These are phyloP conservation scores for Solidago caesia DNA, from an alignment of 129 eudicot genomes.

Conservation along the genomic window DNA sequence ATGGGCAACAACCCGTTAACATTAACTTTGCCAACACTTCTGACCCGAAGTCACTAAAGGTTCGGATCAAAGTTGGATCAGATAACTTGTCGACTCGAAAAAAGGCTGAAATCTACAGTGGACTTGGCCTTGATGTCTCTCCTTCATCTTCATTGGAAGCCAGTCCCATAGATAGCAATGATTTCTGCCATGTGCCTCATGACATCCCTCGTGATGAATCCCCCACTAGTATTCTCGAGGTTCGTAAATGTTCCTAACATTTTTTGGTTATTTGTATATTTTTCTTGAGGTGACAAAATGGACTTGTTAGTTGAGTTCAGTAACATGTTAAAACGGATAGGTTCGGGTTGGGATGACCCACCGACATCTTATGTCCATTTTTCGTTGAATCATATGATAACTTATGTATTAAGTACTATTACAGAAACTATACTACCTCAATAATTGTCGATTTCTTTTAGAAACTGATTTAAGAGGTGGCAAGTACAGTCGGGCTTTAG, in stretches of 20 bases:
- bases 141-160: constrained; percentile 86
- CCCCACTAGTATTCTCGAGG: constrained; percentile 87
- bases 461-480: not conserved
- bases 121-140: constrained; percentile 93
- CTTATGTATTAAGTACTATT: not conserved
- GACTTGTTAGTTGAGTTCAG: not conserved
- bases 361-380: not conserved
- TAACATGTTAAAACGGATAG: not conserved
- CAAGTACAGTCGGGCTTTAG: not conserved
- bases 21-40: constrained; percentile 45
- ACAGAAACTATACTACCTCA: not conserved
- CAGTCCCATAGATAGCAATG: constrained; percentile 66
- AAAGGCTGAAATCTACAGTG: constrained; percentile 91
- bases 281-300: constrained; percentile 16
- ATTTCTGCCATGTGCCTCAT: constrained; percentile 38
- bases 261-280: not conserved
- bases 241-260: constrained; percentile 25
- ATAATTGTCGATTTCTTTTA: not conserved
- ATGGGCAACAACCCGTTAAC: constrained; percentile 37
- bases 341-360: constrained; percentile 8
- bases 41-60: constrained; percentile 74
- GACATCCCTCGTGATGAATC: constrained; percentile 50
- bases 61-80: constrained; percentile 75
- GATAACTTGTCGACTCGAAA: constrained; percentile 75
- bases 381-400: not conserved